Evolutionary conservation across 2,329 filamentous ascomycete species (phyloP).

Genomic region (Westerdykella aurantiaca): DNA sequence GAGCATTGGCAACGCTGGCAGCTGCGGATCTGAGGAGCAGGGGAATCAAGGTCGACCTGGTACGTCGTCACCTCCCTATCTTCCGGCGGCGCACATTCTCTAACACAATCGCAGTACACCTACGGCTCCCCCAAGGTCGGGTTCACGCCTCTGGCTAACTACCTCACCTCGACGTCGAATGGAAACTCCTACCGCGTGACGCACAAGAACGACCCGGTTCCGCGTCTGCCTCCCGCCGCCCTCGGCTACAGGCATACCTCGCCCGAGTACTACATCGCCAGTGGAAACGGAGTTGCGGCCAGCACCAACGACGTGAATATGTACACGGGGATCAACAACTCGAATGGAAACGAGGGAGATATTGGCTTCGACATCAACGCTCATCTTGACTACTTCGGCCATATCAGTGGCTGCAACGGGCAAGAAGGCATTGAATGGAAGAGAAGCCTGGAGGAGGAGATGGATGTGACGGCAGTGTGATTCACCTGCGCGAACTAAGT

Average conservation of each 20-base stretch:
- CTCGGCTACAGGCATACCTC: slow-evolving; percentile 61
- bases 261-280: slow-evolving; percentile 57
- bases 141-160: slow-evolving; percentile 51
- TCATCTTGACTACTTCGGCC: slow-evolving; percentile 35
- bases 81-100: neutral
- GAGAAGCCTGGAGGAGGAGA: slow-evolving; percentile 1
- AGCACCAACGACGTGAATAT: slow-evolving; percentile 18
- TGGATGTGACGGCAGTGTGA: neutral
- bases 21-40: slow-evolving; percentile 50
- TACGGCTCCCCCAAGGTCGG: slow-evolving; percentile 64
- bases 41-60: slow-evolving; percentile 49
- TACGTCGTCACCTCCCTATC: slow-evolving; percentile 4
- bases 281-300: slow-evolving; percentile 16
- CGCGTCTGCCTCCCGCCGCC: slow-evolving; percentile 56
- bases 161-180: slow-evolving; percentile 50
- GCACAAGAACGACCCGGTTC: slow-evolving; percentile 61
- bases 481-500: too few relatives aligned
- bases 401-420: slow-evolving; percentile 29
- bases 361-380: slow-evolving; percentile 21
- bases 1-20: slow-evolving; percentile 57
- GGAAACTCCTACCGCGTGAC: slow-evolving; percentile 58
- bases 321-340: slow-evolving; percentile 15
- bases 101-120: slow-evolving; percentile 43
- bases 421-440: slow-evolving; percentile 23
- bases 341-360: slow-evolving; percentile 28